phyloP scores from a whole-genome alignment of 495 filamentous ascomycete genomes.

The Daldinia vernicosa region DNA sequence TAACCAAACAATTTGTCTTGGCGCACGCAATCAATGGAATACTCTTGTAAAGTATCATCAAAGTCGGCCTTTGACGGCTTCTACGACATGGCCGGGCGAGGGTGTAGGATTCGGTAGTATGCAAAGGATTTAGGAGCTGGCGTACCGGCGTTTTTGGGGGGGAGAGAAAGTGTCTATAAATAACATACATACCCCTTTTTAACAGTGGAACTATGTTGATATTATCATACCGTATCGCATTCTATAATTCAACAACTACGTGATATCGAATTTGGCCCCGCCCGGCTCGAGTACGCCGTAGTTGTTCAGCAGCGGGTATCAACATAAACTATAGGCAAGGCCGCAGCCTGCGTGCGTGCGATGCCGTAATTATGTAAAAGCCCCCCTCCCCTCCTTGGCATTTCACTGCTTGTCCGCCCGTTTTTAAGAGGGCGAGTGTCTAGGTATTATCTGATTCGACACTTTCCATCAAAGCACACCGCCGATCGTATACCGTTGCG shows the following conservation, averaged over 20 bases:
- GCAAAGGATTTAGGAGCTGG: slow-evolving; percentile 13
- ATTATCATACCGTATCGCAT: neutral
- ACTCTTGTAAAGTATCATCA: neutral
- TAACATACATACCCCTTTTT: slow-evolving; percentile 19
- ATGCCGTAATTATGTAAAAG: neutral
- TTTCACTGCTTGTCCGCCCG: neutral
- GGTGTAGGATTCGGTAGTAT: slow-evolving; percentile 3
- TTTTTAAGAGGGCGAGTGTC: neutral
- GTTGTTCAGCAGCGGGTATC: neutral
- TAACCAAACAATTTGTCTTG: neutral
- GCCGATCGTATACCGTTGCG: slow-evolving; percentile 4
- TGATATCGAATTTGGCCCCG: neutral
- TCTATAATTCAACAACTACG: neutral
- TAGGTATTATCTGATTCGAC: neutral
- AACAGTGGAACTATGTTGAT: slow-evolving; percentile 1
- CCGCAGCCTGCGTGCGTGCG: neutral
- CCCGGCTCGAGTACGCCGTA: neutral
- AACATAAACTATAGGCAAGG: neutral
- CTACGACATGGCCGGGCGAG: neutral
- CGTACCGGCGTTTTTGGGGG: slow-evolving; percentile 9
- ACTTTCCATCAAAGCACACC: slow-evolving; percentile 4
- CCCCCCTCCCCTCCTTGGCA: neutral
- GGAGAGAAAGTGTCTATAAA: slow-evolving; percentile 10
- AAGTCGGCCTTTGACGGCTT: neutral
- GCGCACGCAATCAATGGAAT: neutral